These are phyloP conservation scores for Raphanus sativus DNA, from an alignment of 345 rosid genomes.

Conservation along the genomic window DNA sequence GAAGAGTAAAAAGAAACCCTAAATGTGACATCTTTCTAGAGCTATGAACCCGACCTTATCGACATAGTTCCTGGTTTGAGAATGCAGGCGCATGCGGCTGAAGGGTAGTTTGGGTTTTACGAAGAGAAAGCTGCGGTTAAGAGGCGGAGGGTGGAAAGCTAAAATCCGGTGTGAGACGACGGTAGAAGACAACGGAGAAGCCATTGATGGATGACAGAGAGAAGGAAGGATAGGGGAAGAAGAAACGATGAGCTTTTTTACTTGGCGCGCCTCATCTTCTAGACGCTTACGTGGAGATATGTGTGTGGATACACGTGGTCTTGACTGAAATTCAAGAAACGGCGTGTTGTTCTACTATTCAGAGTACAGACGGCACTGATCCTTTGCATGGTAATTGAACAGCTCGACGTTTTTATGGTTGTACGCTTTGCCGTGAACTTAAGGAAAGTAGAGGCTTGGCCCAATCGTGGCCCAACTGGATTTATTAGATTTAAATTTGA, in stretches of 20 bases:
- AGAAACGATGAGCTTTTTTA: conserved; percentile 24
- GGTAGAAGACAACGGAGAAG: conserved; percentile 50
- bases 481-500: background rate
- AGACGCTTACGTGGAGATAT: conserved; percentile 26
- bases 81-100: conserved; percentile 33
- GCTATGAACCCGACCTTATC: conserved; percentile 37
- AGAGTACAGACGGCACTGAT: background rate
- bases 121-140: conserved; percentile 31
- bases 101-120: conserved; percentile 40
- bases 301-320: background rate
- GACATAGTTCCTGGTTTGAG: conserved; percentile 36
- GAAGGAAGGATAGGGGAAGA: conserved; percentile 22
- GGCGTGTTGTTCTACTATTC: background rate
- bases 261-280: conserved; percentile 61
- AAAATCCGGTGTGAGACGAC: conserved; percentile 37
- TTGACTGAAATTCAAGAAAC: background rate
- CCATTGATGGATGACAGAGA: conserved; percentile 47
- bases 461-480: conserved; percentile 23
- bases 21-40: background rate
- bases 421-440: background rate
- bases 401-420: conserved; percentile 3
- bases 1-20: no score
- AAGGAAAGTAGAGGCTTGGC: conserved; percentile 2
- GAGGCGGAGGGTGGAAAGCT: conserved; percentile 23
- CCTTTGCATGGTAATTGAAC: background rate